Percentiles rank a stretch among this genome's conserved stretches.
phyloP scores from a whole-genome alignment of 2,329 filamentous ascomycete genomes.

The Verticillium isaacii region DNA sequence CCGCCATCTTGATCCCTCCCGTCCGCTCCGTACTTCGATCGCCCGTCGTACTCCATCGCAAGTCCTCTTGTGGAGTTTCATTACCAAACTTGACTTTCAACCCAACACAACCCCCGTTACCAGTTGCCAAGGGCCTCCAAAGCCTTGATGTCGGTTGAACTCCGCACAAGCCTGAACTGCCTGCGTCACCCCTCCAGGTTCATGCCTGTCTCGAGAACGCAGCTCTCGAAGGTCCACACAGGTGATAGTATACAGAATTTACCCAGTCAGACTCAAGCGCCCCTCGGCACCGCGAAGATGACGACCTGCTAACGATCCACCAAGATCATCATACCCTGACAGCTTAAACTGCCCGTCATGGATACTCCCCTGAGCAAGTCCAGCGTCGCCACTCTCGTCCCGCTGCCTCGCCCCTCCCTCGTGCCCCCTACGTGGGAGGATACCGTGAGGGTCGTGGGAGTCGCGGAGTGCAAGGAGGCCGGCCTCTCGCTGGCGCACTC shows the following conservation, averaged over 20 bases:
- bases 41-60: background rate
- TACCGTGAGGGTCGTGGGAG: constrained; percentile 56
- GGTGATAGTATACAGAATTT: constrained; percentile 53
- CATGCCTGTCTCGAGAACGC: constrained; percentile 52
- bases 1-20: background rate
- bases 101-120: constrained; percentile 4
- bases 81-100: background rate
- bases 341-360: constrained; percentile 20
- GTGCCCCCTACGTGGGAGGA: constrained; percentile 48
- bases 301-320: background rate
- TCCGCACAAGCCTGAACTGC: constrained; percentile 51
- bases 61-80: constrained; percentile 3
- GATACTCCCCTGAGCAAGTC: constrained; percentile 18
- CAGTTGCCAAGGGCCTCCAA: constrained; percentile 5
- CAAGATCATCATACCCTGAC: background rate
- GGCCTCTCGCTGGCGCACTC: constrained; percentile 70
- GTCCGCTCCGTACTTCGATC: background rate
- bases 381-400: constrained; percentile 9
- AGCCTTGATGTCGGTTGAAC: constrained; percentile 56
- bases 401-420: constrained; percentile 34
- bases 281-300: background rate
- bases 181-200: constrained; percentile 52
- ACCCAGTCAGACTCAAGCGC: constrained; percentile 26
- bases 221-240: constrained; percentile 50
- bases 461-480: constrained; percentile 66